These are phyloP conservation scores for Cladosporium sp. DNA, from an alignment of 2,329 filamentous ascomycete genomes.

Conservation along the genomic window DNA sequence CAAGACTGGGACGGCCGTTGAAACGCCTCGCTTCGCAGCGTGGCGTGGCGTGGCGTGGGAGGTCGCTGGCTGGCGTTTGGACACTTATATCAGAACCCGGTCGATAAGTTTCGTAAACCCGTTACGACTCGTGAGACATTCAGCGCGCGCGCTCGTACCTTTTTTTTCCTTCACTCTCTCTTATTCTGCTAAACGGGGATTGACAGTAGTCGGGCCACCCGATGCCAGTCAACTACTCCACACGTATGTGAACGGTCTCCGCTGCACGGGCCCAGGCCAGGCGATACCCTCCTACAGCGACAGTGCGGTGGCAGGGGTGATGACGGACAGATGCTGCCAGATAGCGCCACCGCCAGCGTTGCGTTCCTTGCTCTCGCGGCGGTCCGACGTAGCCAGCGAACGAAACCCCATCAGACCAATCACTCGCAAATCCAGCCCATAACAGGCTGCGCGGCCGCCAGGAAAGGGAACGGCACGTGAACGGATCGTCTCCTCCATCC, in stretches of 20 bases:
- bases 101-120: constrained; percentile 8
- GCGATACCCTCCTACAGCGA: neutral
- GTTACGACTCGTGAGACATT: constrained; percentile 11
- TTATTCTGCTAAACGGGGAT: neutral
- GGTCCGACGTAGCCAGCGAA: constrained; percentile 11
- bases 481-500: constrained; percentile 4
- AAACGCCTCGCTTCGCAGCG: constrained; percentile 12
- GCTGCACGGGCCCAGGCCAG: constrained; percentile 9
- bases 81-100: constrained; percentile 7
- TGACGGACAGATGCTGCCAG: constrained; percentile 13
- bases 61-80: constrained; percentile 1
- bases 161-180: neutral
- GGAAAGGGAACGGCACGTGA: constrained; percentile 12
- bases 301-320: constrained; percentile 12
- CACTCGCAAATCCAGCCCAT: neutral
- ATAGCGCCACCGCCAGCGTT: constrained; percentile 12
- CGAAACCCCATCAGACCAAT: constrained; percentile 2
- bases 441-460: neutral
- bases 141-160: neutral
- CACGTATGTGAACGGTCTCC: neutral
- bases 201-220: constrained; percentile 2
- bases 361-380: constrained; percentile 14
- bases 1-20: constrained; percentile 9
- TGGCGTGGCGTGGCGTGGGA: constrained; percentile 8
- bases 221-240: neutral